Evolutionary conservation across 2,329 filamentous ascomycete species (phyloP).

Genomic region (Mycogone perniciosa): DNA sequence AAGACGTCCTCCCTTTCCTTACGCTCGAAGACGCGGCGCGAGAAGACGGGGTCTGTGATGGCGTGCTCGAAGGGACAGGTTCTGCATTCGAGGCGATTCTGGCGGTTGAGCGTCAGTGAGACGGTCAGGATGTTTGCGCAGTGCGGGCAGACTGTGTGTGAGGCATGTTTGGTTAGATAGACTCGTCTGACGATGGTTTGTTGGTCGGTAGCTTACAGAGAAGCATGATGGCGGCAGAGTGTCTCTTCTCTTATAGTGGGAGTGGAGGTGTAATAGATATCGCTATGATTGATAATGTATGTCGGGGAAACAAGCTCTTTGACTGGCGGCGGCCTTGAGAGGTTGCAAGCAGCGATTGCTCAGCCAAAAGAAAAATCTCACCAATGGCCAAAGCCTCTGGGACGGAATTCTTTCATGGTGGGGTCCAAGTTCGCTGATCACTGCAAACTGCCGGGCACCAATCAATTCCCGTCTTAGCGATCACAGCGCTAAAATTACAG

Average conservation of each 20-base stretch:
- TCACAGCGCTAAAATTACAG: neutral
- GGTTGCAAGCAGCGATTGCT: neutral
- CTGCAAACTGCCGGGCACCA: neutral
- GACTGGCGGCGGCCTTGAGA: neutral
- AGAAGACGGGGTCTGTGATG: constrained; percentile 71
- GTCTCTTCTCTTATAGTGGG: neutral
- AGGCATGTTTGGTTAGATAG: constrained; percentile 15
- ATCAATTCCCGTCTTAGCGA: neutral
- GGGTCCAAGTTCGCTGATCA: neutral
- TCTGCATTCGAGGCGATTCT: constrained; percentile 88
- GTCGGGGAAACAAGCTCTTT: no score
- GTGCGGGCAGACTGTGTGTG: constrained; percentile 63
- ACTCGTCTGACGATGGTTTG: neutral
- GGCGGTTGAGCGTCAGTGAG: constrained; percentile 48
- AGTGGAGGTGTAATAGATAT: neutral
- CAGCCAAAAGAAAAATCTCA: neutral
- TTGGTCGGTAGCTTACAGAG: constrained; percentile 48
- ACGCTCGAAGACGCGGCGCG: constrained; percentile 75
- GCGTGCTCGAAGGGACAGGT: constrained; percentile 91
- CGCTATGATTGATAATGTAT: neutral
- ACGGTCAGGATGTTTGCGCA: constrained; percentile 82
- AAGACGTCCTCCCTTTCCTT: constrained; percentile 88
- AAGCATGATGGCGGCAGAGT: constrained; percentile 44
- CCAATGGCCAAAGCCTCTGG: neutral
- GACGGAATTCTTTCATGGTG: constrained; percentile 1